Conservation (phyloP, 305 asterid species). For the Rubia peregrina region DNA sequence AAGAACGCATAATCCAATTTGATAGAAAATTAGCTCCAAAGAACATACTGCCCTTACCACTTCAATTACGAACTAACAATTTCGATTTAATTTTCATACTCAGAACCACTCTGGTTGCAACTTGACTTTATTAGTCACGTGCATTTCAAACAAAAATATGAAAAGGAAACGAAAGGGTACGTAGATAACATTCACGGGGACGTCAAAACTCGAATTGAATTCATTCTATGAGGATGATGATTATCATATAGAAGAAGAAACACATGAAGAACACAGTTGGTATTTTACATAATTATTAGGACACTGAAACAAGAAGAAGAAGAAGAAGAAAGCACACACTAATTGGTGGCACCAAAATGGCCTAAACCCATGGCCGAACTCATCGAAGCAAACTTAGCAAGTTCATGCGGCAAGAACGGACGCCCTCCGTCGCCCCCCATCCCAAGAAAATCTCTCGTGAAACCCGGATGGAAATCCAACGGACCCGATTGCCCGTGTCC, state of each 20-base stretch:
- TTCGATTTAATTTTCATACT: no score
- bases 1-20: no score
- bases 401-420: conserved; percentile 55
- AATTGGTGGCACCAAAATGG: conserved; percentile 35
- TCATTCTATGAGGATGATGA: background rate
- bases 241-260: background rate
- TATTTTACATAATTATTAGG: conserved; percentile 16
- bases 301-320: conserved; percentile 5
- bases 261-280: background rate
- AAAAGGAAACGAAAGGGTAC: background rate
- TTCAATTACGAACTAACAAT: no score
- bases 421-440: conserved; percentile 48
- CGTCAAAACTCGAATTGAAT: background rate
- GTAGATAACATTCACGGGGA: background rate
- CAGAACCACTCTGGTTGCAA: no score
- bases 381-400: conserved; percentile 64
- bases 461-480: conserved; percentile 17
- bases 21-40: no score
- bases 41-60: no score
- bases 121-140: no score
- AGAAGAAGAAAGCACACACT: conserved; percentile 15
- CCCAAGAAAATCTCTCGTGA: conserved; percentile 84
- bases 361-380: conserved; percentile 62
- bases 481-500: conserved; percentile 11
- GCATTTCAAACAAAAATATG: background rate